phyloP scores from a whole-genome alignment of 768 basidiomycete species.

The Cystobasidium tubakii region DNA sequence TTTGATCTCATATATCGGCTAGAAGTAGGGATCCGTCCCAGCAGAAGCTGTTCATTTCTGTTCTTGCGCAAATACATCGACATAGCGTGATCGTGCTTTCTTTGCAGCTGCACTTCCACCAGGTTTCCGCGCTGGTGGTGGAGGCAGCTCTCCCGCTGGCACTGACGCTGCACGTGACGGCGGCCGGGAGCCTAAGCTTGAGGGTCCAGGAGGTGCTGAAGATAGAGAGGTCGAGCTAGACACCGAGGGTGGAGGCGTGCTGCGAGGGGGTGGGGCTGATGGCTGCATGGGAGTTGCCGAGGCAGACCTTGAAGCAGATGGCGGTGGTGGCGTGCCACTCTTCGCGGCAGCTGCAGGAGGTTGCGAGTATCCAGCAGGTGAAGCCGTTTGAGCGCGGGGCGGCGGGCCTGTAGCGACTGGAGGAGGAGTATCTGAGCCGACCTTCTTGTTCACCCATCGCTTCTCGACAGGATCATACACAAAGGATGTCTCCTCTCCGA shows the following conservation, averaged over 20 bases:
- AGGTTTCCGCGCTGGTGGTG: background rate
- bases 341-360: background rate
- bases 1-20: no score
- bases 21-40: background rate
- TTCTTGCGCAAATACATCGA: constrained; percentile 34
- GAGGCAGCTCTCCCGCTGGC: background rate
- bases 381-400: constrained; percentile 65
- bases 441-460: constrained; percentile 93
- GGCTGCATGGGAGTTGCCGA: background rate
- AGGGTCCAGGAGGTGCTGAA: background rate
- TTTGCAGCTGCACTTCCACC: constrained; percentile 10
- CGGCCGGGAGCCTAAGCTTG: background rate
- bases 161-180: background rate
- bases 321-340: constrained; percentile 10
- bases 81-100: constrained; percentile 22
- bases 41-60: background rate
- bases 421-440: constrained; percentile 58
- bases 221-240: background rate
- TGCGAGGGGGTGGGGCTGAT: background rate
- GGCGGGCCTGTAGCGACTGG: constrained; percentile 67
- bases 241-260: background rate
- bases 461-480: constrained; percentile 92
- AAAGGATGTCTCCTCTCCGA: constrained; percentile 84
- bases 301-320: constrained; percentile 11
- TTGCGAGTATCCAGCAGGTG: constrained; percentile 56